Percentiles rank a stretch among this genome's conserved stretches.
Evolutionary conservation across 352 stramenopile genomes (phyloP).

Genomic region (Phytophthora uliginosa): DNA sequence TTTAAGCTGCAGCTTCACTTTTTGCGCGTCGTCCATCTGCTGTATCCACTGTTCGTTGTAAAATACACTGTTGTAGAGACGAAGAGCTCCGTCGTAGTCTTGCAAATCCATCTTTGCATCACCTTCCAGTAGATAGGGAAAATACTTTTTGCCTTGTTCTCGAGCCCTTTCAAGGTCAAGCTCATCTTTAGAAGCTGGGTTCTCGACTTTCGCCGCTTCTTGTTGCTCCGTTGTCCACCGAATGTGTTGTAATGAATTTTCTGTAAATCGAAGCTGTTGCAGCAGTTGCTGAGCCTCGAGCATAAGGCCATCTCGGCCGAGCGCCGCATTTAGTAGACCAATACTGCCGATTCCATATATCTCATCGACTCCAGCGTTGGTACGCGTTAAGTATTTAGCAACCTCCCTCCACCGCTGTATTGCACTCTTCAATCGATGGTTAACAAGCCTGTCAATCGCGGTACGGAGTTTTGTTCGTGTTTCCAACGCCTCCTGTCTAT

Average conservation of each 20-base stretch:
- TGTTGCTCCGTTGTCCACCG: conserved; percentile 58
- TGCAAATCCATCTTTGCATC: conserved; percentile 68
- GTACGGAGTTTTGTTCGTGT: conserved; percentile 51
- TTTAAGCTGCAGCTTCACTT: conserved; percentile 45
- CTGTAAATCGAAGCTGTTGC: conserved; percentile 51
- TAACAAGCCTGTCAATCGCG: conserved; percentile 35
- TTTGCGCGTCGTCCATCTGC: conserved; percentile 41
- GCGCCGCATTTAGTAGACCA: conserved; percentile 53
- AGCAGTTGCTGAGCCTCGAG: conserved; percentile 58
- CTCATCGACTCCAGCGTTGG: conserved; percentile 16
- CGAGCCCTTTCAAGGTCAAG: conserved; percentile 7
- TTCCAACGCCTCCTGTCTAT: conserved; percentile 44
- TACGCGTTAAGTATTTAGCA: conserved; percentile 25
- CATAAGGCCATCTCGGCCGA: conserved; percentile 61
- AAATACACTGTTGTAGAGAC: conserved; percentile 54
- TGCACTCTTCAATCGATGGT: conserved; percentile 33
- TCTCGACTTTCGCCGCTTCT: conserved; percentile 14
- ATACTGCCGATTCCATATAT: conserved; percentile 58
- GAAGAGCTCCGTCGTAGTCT: conserved; percentile 54
- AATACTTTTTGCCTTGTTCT: conserved; percentile 49
- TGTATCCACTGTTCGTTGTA: conserved; percentile 51
- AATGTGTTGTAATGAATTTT: conserved; percentile 46
- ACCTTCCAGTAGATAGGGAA: conserved; percentile 60
- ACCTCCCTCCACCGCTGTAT: conserved; percentile 45
- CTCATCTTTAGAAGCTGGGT: conserved; percentile 3